Conservation (phyloP, 768 basidiomycete genomes). For the Pleurotus eryngii region DNA sequence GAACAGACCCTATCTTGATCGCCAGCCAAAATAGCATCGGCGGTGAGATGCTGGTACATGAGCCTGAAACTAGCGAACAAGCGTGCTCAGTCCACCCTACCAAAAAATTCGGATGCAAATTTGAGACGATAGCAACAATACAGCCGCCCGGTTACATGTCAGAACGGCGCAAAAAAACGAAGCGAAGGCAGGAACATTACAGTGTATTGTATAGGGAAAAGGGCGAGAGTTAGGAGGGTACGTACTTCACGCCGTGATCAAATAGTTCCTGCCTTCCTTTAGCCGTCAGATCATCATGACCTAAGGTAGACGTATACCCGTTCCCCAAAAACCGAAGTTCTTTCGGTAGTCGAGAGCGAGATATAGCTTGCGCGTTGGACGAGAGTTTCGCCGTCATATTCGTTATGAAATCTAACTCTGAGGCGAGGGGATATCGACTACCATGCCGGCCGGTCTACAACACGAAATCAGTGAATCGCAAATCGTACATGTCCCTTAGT, state of each 20-base stretch:
- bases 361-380: conserved; percentile 18
- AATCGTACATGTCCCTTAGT: too few species aligned
- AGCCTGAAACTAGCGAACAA: conserved; percentile 21
- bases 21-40: conserved; percentile 24
- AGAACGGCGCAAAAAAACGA: not conserved
- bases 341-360: conserved; percentile 25
- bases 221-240: not conserved
- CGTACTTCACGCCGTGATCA: conserved; percentile 35
- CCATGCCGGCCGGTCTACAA: conserved; percentile 40
- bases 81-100: not conserved
- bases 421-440: conserved; percentile 30
- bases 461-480: not conserved
- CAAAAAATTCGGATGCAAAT: not conserved
- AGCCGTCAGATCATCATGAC: conserved; percentile 32
- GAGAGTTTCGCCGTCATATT: conserved; percentile 30
- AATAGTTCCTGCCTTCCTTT: conserved; percentile 36
- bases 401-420: conserved; percentile 27
- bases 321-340: conserved; percentile 33
- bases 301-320: conserved; percentile 30
- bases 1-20: conserved; percentile 26
- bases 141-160: not conserved
- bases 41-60: conserved; percentile 24
- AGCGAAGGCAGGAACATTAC: not conserved
- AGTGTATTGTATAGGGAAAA: not conserved
- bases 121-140: not conserved